These are phyloP conservation scores for Colletotrichum sp. DNA, from an alignment of 2,329 filamentous ascomycete species.

Conservation along the genomic window DNA sequence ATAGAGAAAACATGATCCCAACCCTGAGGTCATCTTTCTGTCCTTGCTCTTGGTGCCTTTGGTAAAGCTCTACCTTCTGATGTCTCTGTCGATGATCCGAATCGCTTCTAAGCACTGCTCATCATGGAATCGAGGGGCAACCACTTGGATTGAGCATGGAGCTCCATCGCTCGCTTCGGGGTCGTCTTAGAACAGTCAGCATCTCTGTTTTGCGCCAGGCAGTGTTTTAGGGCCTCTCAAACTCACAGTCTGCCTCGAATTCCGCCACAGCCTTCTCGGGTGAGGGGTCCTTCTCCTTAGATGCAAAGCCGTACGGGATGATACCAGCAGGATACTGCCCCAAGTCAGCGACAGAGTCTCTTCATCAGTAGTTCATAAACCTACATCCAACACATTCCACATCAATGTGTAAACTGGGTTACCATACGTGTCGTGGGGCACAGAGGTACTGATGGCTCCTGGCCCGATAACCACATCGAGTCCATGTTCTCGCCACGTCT, in stretches of 20 bases:
- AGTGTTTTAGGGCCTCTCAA: not conserved
- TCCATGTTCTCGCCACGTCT: constrained; percentile 42
- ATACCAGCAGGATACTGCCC: constrained; percentile 54
- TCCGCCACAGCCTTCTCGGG: constrained; percentile 29
- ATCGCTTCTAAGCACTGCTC: constrained; percentile 46
- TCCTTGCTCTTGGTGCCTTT: not conserved
- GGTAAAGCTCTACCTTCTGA: not conserved
- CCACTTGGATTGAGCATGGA: constrained; percentile 51
- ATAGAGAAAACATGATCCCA: not conserved
- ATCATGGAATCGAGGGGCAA: constrained; percentile 50
- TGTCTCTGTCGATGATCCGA: constrained; percentile 31
- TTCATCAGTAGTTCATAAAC: constrained; percentile 23
- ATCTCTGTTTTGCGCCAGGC: too few species aligned
- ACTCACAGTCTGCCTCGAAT: constrained; percentile 39
- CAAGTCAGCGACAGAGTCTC: not conserved
- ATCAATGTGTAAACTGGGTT: constrained; percentile 51
- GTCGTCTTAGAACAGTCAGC: constrained; percentile 36
- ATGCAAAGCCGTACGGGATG: constrained; percentile 48
- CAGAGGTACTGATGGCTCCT: constrained; percentile 54
- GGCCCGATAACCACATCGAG: constrained; percentile 58
- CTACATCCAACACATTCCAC: constrained; percentile 57
- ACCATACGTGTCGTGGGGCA: constrained; percentile 56
- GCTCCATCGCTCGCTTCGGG: constrained; percentile 43
- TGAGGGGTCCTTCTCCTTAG: constrained; percentile 41
- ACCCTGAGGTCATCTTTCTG: not conserved